Evolutionary conservation across 805 yeast species (phyloP).

Genomic region (Yarrowia sp.): DNA sequence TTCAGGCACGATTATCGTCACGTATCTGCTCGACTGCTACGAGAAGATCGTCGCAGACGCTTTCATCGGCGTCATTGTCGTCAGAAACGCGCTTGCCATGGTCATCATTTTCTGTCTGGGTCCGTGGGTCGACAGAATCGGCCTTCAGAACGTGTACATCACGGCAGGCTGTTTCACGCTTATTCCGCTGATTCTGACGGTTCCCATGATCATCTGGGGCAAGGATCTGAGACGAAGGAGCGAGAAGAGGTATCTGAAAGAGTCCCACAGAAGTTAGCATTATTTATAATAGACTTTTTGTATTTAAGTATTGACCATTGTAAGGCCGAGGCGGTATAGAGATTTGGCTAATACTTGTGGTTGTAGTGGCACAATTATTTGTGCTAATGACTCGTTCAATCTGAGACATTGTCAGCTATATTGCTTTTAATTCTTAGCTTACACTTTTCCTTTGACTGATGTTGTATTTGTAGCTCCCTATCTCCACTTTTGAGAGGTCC

Average conservation of each 20-base stretch:
- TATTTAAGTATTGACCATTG: too few relatives aligned
- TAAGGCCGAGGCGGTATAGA: too few relatives aligned
- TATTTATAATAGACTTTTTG: neutral
- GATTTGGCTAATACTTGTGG: too few relatives aligned
- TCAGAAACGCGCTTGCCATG: conserved; percentile 51
- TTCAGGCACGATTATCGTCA: neutral
- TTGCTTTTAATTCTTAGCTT: too few relatives aligned
- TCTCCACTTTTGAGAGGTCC: too few relatives aligned
- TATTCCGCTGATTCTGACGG: neutral
- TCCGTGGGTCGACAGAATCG: neutral
- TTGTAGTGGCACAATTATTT: too few relatives aligned
- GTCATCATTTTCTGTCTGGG: neutral
- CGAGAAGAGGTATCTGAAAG: neutral
- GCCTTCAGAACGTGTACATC: neutral
- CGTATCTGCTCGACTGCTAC: neutral
- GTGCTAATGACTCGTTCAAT: too few relatives aligned
- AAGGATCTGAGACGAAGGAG: neutral
- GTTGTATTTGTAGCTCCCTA: too few relatives aligned
- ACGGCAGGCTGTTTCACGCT: neutral
- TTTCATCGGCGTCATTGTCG: conserved; percentile 55
- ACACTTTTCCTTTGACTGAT: too few relatives aligned
- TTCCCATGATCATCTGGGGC: conserved; percentile 1
- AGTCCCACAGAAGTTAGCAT: neutral
- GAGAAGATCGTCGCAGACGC: conserved; percentile 40
- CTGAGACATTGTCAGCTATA: too few relatives aligned